Base-by-base conservation (phyloP, 2,329 filamentous ascomycete genomes). In the Aureobasidium sp. region DNA sequence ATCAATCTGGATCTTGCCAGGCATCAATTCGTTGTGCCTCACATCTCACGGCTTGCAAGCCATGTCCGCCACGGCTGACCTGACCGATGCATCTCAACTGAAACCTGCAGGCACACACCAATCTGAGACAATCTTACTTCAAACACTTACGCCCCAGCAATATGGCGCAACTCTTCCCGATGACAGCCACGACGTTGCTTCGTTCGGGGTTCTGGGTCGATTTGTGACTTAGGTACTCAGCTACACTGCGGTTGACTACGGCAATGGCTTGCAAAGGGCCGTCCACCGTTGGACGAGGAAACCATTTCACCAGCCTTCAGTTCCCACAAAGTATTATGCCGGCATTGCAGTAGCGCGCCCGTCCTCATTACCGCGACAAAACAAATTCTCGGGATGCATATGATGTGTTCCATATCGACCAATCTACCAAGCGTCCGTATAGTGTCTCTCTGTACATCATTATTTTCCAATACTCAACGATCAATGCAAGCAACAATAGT, bases 41-140 rank as follows among this genome's bases (percentile, higher is more conserved):
- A 17, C 4, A 5, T 20, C 32, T 39, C 26, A 13, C 15, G 29
- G 26, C 56, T 20, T 36, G 23, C 44, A 50, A 59, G 56, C 56
- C 32, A 41, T 8, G 34, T 17, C 26, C 26, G 36, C 27, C 20
- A 9, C 32, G 27, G 37, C 47, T 61, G 57, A 46, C 41, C 57
- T 61, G 56, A 44, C 34, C 29, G 47, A 27, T 61, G 57, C 57
- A 52, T 52, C 36, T 12, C 12, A 5, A 51, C 57, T 61, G 57
- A 61, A 52, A 61, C 57, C 57, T 61, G 57, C 57, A 61, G 57
- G 57, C 39, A 42, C 57, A 27, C 37, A 20, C 37, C 36, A 61
- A 50, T 37, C 47, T 61, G 57, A 52, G 47, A 61, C 57, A 61
- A 61, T 61, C 57, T 61, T 47, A 59, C 56, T 59, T 41, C 27